These are phyloP conservation scores for Ophiostoma pallidulum DNA, from an alignment of 2,329 filamentous ascomycete species.

Conservation along the genomic window DNA sequence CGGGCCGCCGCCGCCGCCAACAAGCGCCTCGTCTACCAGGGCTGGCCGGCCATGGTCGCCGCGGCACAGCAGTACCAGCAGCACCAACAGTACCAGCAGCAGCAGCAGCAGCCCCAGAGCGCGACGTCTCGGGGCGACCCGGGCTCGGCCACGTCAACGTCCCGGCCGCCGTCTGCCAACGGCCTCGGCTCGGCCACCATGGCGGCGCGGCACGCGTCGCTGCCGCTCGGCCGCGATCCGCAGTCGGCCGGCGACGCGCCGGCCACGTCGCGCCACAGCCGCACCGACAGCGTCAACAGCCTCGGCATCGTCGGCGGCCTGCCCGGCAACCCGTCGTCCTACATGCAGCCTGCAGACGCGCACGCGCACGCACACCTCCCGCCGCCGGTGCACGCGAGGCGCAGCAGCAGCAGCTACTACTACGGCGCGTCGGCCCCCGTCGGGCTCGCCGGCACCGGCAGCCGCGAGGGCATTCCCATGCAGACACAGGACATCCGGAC, in stretches of 20 bases:
- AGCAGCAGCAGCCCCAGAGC: too few species aligned
- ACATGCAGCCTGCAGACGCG: too few species aligned
- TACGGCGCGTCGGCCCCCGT: too few species aligned
- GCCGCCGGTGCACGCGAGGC: neutral
- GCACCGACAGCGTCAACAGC: too few species aligned
- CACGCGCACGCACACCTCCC: too few species aligned
- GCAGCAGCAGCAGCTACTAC: neutral
- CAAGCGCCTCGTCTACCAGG: constrained; percentile 7
- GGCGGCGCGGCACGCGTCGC: constrained; percentile 1
- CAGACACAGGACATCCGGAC: constrained; percentile 29
- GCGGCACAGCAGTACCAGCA: constrained; percentile 6
- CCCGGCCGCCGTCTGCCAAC: neutral
- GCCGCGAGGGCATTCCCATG: too few species aligned
- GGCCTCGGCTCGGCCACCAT: constrained; percentile 6
- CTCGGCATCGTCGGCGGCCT: neutral
- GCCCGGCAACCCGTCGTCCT: neutral
- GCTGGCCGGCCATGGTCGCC: constrained; percentile 8
- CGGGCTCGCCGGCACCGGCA: too few species aligned
- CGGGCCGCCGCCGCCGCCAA: neutral
- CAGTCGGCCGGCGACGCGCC: neutral
- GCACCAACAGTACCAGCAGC: too few species aligned
- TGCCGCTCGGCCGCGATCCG: neutral
- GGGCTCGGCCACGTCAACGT: neutral
- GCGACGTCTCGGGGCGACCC: neutral
- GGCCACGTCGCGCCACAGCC: constrained; percentile 1